phyloP scores from a whole-genome alignment of 345 rosid genomes.

The Toxicodendron radicans region DNA sequence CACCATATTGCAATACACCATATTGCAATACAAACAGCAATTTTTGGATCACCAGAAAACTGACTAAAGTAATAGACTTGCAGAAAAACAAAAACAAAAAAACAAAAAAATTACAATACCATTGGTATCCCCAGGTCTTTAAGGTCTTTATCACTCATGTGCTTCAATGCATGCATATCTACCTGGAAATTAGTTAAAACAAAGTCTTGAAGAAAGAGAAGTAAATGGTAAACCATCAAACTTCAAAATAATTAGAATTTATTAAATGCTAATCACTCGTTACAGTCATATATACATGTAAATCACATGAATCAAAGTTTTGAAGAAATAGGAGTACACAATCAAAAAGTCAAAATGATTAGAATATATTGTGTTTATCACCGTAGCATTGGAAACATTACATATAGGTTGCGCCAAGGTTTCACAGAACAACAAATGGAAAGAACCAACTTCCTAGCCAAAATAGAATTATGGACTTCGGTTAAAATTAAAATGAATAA shows the following conservation, averaged over 20 bases:
- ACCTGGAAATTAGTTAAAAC: slow-evolving; percentile 34
- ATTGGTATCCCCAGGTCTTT: slow-evolving; percentile 62
- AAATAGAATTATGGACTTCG: neutral
- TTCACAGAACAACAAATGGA: neutral
- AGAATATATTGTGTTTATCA: neutral
- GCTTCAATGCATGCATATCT: slow-evolving; percentile 54
- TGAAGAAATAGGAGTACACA: neutral
- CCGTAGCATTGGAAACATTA: neutral
- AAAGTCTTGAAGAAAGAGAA: neutral
- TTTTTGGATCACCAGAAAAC: neutral
- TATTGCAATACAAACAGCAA: neutral
- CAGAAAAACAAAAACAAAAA: neutral
- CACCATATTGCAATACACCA: neutral
- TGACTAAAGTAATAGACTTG: neutral
- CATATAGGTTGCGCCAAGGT: neutral
- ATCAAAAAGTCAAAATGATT: neutral
- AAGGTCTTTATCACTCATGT: slow-evolving; percentile 53
- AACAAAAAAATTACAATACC: slow-evolving; percentile 34
- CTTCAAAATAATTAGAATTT: too few species aligned
- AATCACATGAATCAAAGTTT: slow-evolving; percentile 5
- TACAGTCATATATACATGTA: slow-evolving; percentile 53
- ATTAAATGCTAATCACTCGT: slow-evolving; percentile 42
- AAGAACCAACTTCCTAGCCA: neutral
- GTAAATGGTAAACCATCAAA: too few species aligned
- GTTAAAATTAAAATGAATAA: too few species aligned